Percentiles rank a stretch among this genome's conserved stretches.
phyloP scores from a whole-genome alignment of 2,329 filamentous ascomycete species.

The Xylaria multiplex region DNA sequence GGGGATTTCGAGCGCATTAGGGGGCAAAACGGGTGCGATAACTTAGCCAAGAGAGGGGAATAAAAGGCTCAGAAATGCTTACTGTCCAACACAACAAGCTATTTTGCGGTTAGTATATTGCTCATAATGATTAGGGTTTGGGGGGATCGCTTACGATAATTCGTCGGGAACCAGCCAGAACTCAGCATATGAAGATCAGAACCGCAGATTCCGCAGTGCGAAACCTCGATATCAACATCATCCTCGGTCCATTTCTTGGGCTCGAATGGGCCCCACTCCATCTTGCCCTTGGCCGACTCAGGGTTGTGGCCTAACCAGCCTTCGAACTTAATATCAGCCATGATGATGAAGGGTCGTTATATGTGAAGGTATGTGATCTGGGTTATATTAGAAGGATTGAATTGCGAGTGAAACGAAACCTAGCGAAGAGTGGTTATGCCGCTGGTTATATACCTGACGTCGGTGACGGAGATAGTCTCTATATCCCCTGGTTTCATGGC shows the following conservation, averaged over 20 bases:
- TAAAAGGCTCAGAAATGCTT: neutral
- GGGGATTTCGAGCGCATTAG: neutral
- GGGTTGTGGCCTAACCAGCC: constrained; percentile 61
- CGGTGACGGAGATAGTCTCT: constrained; percentile 15
- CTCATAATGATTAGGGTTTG: neutral
- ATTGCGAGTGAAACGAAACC: neutral
- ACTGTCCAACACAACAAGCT: constrained; percentile 67
- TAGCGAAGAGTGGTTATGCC: constrained; percentile 3
- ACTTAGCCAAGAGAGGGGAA: neutral
- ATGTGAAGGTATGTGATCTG: neutral
- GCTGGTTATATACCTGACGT: constrained; percentile 17
- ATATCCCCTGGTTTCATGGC: constrained; percentile 18
- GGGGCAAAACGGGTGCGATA: neutral
- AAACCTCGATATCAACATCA: constrained; percentile 72
- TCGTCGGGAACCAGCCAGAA: constrained; percentile 61
- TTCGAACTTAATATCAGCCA: constrained; percentile 54
- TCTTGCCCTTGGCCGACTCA: constrained; percentile 59
- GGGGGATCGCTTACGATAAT: constrained; percentile 51
- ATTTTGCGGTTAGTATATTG: constrained; percentile 32
- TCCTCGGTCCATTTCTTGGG: constrained; percentile 74
- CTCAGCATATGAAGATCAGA: constrained; percentile 68
- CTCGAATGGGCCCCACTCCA: constrained; percentile 66
- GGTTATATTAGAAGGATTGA: neutral
- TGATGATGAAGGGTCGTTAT: constrained; percentile 14
- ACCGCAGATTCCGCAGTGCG: constrained; percentile 74